Base-by-base conservation (phyloP, 768 basidiomycete species). In the Suillus discolor region DNA sequence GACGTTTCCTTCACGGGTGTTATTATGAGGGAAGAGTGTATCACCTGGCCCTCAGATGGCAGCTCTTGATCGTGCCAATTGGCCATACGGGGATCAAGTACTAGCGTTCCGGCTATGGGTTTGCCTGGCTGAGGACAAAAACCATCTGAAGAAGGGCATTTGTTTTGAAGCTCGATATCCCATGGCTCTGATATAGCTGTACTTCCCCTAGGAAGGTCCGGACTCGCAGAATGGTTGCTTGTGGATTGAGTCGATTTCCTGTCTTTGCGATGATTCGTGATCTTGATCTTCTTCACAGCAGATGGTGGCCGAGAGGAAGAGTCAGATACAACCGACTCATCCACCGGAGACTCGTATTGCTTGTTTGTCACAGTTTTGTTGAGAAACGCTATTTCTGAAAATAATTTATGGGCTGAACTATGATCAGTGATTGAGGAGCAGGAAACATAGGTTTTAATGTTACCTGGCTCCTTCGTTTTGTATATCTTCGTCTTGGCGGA, bases 141-240 rank as follows among this genome's bases (percentile, higher is more conserved):
- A 54, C 70, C 63, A 6, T 62, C 61, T 67, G 75, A 69, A 61
- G 74, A 72, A 65, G 74, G 65, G 36, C 72, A 67, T 36, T 67
- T 65, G 64, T 74, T 70, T 62, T 81, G 79, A 16, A 73, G 57
- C 69, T 89, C 88, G 36, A 89, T 86, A 66, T 84, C 85, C 88
- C 88, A 89, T 9, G 83, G 69, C 23, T 80, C 77, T 12, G 88
- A 88, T 62, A 71, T 75, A 2, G 70, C 69, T 41, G 55, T 47
- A 16, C 34, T 25, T 61, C 41, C 16, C 62, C 62, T 45, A 62
- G 42, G 66, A 15, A 15, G 23, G 61, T 62, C 66, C 42, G 45
- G 25, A 45, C 42, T 20, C n/a, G 62, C 49, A 38, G 31, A 20
- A 23, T 45, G 38, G 6, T 49, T 4, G 6, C 36, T 36, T 62